Conservation (phyloP, 2,329 filamentous ascomycete species). For the Clonostachys rhizophaga region DNA sequence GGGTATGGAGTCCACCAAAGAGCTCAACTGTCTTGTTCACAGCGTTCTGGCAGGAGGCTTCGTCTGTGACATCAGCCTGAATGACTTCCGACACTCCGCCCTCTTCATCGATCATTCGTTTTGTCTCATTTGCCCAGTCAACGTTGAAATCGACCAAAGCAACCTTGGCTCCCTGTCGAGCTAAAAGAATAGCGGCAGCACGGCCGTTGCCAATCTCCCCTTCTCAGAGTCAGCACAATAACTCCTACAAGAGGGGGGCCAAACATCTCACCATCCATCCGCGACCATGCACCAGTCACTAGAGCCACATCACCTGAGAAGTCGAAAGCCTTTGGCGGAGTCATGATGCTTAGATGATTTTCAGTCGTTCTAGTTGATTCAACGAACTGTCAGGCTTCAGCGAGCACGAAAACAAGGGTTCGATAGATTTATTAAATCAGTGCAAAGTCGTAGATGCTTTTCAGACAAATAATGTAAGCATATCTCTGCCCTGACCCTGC, state of each 20-base stretch:
- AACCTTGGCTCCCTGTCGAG: slow-evolving; percentile 46
- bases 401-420: too few relatives aligned
- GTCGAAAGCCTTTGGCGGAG: slow-evolving; percentile 8
- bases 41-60: slow-evolving; percentile 37
- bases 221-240: background rate
- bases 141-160: slow-evolving; percentile 49
- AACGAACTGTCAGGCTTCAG: too few relatives aligned
- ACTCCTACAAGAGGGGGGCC: background rate
- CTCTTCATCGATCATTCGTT: slow-evolving; percentile 40
- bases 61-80: slow-evolving; percentile 48
- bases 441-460: too few relatives aligned
- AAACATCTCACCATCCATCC: slow-evolving; percentile 9
- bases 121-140: slow-evolving; percentile 45
- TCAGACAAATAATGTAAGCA: too few relatives aligned
- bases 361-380: too few relatives aligned
- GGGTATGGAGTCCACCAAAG: slow-evolving; percentile 15
- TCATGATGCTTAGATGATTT: background rate
- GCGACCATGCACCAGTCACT: slow-evolving; percentile 21
- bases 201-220: slow-evolving; percentile 47
- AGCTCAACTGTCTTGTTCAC: slow-evolving; percentile 12
- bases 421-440: too few relatives aligned
- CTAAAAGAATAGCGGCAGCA: slow-evolving; percentile 48
- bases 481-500: too few relatives aligned
- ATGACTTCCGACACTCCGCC: slow-evolving; percentile 35
- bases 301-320: slow-evolving; percentile 21